Evolutionary conservation across 129 eudicot genomes (phyloP).

Genomic region (Apium graveolens): DNA sequence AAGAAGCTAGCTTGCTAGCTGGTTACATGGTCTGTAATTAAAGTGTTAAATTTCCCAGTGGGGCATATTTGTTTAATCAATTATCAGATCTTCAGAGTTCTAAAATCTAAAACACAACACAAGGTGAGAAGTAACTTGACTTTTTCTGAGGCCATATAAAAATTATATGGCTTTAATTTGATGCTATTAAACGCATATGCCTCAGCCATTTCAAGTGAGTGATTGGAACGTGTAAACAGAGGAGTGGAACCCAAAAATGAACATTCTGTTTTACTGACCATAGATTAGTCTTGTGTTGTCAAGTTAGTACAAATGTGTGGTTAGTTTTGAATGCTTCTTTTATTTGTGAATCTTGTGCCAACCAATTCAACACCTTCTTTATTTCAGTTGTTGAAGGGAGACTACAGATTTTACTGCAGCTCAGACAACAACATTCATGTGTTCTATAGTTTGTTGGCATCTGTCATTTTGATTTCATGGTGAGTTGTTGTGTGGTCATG

Average conservation of each 20-base stretch:
- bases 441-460: not conserved
- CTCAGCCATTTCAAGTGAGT: not conserved
- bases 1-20: not conserved
- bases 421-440: not conserved
- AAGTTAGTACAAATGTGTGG: not conserved
- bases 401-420: not conserved
- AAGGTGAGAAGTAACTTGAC: constrained; percentile 10
- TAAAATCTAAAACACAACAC: not conserved
- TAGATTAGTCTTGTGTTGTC: not conserved
- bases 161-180: not conserved
- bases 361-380: not conserved
- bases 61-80: not conserved
- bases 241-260: not conserved
- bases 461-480: not conserved
- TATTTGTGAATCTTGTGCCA: constrained; percentile 3
- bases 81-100: not conserved
- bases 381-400: not conserved
- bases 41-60: not conserved
- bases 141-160: not conserved
- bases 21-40: constrained; percentile 7
- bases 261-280: not conserved
- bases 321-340: constrained; percentile 4
- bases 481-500: not conserved
- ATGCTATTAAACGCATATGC: not conserved
- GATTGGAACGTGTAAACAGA: constrained; percentile 6